These are phyloP conservation scores for Alternaria angustiovoidea DNA, from an alignment of 2,329 filamentous ascomycete species.

Conservation along the genomic window DNA sequence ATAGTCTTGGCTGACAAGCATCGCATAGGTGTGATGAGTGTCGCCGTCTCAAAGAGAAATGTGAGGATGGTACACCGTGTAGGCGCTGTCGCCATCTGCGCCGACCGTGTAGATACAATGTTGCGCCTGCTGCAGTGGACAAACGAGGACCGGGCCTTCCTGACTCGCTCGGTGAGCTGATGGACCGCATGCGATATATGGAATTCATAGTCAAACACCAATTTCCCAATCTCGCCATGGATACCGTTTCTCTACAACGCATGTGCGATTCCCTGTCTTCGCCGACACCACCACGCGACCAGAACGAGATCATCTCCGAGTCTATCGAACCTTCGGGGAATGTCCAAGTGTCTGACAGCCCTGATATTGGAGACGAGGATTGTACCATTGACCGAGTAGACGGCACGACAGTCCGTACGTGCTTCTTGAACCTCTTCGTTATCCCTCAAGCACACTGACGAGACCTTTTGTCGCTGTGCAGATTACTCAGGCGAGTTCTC, in stretches of 20 bases:
- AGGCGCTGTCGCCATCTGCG: conserved; percentile 61
- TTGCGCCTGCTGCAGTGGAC: conserved; percentile 4
- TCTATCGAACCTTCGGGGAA: not conserved
- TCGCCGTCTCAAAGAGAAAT: conserved; percentile 65
- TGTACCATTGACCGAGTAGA: conserved; percentile 18
- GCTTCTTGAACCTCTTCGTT: not conserved
- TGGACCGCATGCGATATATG: conserved; percentile 16
- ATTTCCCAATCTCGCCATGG: conserved; percentile 13
- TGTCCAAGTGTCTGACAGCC: conserved; percentile 11
- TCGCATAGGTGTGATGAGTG: conserved; percentile 61
- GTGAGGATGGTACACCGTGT: conserved; percentile 64
- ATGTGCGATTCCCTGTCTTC: conserved; percentile 14
- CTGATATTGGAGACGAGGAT: conserved; percentile 15
- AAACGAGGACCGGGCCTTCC: conserved; percentile 3
- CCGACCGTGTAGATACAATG: conserved; percentile 53
- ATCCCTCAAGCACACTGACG: not conserved
- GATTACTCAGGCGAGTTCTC: conserved; percentile 29
- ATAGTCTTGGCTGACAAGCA: conserved; percentile 8
- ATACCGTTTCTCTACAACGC: conserved; percentile 11
- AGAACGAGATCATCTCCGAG: not conserved
- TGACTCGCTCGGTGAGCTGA: conserved; percentile 10
- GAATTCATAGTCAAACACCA: conserved; percentile 14
- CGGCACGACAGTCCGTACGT: conserved; percentile 18
- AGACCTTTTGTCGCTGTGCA: conserved; percentile 1
- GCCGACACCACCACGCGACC: conserved; percentile 1